Evolutionary conservation across 140 eudicot species (phyloP).

Genomic region (Flaveria floridana): DNA sequence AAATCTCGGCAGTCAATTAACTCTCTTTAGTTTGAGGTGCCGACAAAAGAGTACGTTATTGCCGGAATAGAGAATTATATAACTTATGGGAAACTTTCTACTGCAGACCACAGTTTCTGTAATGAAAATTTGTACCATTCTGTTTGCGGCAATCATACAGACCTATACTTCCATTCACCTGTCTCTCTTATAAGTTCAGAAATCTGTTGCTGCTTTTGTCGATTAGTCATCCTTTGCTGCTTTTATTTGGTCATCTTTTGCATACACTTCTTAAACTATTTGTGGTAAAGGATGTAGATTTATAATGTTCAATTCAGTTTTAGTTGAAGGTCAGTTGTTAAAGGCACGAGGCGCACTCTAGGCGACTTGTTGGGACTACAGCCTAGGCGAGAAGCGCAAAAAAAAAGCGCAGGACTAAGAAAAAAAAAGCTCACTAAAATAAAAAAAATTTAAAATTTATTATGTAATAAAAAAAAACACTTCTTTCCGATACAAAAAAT

Average conservation of each 20-base stretch:
- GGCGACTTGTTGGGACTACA: no score
- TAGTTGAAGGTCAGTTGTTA: background rate
- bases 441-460: no score
- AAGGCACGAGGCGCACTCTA: no score
- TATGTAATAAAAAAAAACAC: no score
- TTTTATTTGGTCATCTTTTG: conserved; percentile 8
- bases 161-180: background rate
- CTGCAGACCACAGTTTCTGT: conserved; percentile 12
- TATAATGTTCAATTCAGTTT: background rate
- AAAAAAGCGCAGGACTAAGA: no score
- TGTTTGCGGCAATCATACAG: conserved; percentile 1
- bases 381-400: no score
- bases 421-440: no score
- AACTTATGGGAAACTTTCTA: conserved; percentile 1
- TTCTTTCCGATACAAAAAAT: no score
- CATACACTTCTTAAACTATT: conserved; percentile 10
- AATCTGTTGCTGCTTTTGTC: background rate
- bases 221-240: background rate
- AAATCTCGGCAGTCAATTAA: background rate
- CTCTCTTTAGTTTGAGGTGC: background rate
- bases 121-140: background rate
- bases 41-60: background rate
- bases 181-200: no score
- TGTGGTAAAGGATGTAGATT: background rate
- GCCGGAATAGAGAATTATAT: background rate